Evolutionary conservation across 2,329 filamentous ascomycete species (phyloP).

Genomic region (Macroventuria anomochaeta): DNA sequence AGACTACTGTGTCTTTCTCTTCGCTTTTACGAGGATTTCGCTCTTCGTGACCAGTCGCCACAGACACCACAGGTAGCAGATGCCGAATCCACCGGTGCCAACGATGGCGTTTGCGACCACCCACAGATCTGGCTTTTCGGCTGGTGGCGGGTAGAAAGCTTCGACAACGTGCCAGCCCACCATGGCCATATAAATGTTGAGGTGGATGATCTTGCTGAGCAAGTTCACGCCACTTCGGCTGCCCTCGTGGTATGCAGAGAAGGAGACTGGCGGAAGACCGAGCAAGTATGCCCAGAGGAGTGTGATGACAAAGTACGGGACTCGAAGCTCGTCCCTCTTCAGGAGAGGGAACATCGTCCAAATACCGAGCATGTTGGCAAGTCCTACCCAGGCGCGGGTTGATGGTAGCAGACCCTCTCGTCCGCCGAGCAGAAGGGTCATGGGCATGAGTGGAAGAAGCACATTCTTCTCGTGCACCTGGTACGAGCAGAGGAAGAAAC

Average conservation of each 20-base stretch:
- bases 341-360: slow-evolving; percentile 97
- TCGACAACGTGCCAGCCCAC: slow-evolving; percentile 81
- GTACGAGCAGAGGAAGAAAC: slow-evolving; percentile 96
- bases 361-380: slow-evolving; percentile 84
- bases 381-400: slow-evolving; percentile 89
- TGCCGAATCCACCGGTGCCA: slow-evolving; percentile 80
- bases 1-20: slow-evolving; percentile 50
- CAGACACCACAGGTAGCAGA: slow-evolving; percentile 93
- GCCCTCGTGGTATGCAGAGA: slow-evolving; percentile 68
- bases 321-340: slow-evolving; percentile 78
- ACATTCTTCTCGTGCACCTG: slow-evolving; percentile 99
- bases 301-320: slow-evolving; percentile 86
- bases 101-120: slow-evolving; percentile 88
- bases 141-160: slow-evolving; percentile 70
- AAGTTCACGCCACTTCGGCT: slow-evolving; percentile 55
- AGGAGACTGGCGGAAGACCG: slow-evolving; percentile 79
- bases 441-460: slow-evolving; percentile 87
- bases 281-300: slow-evolving; percentile 91
- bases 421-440: slow-evolving; percentile 84
- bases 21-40: slow-evolving; percentile 49
- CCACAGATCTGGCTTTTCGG: slow-evolving; percentile 89
- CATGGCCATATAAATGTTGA: slow-evolving; percentile 79
- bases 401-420: slow-evolving; percentile 78
- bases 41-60: slow-evolving; percentile 70
- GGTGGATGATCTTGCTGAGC: slow-evolving; percentile 74